Evolutionary conservation across 106 monocot genomes (phyloP).

Genomic region (Dendrobium huoshanense): DNA sequence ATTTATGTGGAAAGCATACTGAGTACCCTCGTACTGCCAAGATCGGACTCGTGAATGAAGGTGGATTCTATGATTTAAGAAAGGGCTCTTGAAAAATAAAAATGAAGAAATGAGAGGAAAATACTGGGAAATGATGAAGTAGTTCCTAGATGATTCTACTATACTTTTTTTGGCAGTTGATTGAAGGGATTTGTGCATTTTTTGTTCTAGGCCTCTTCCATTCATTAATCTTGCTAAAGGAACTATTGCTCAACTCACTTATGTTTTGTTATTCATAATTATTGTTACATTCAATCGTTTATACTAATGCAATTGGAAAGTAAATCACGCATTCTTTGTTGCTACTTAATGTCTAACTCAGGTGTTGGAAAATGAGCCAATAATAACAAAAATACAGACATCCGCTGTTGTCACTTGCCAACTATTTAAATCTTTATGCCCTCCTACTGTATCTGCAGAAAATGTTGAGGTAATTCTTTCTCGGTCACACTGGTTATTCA

Average conservation of each 20-base stretch:
- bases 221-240: too few relatives aligned
- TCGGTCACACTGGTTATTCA: neutral
- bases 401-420: slow-evolving; percentile 28
- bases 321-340: neutral
- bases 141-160: neutral
- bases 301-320: neutral
- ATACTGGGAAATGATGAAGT: neutral
- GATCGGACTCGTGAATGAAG: too few relatives aligned
- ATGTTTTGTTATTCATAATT: neutral
- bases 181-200: too few relatives aligned
- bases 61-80: too few relatives aligned
- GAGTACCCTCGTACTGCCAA: too few relatives aligned
- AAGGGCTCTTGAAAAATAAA: too few relatives aligned
- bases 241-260: too few relatives aligned
- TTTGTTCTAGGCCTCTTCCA: too few relatives aligned
- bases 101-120: neutral
- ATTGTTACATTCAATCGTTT: neutral
- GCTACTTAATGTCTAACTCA: slow-evolving; percentile 14
- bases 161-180: too few relatives aligned
- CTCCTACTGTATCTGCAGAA: slow-evolving; percentile 14
- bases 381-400: slow-evolving; percentile 41
- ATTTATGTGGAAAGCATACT: too few relatives aligned
- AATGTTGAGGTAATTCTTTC: slow-evolving; percentile 43
- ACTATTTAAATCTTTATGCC: slow-evolving; percentile 23
- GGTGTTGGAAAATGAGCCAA: slow-evolving; percentile 60